Conservation (phyloP, 1,284 basidiomycete species). For the Cutaneotrichosporon sp. region DNA sequence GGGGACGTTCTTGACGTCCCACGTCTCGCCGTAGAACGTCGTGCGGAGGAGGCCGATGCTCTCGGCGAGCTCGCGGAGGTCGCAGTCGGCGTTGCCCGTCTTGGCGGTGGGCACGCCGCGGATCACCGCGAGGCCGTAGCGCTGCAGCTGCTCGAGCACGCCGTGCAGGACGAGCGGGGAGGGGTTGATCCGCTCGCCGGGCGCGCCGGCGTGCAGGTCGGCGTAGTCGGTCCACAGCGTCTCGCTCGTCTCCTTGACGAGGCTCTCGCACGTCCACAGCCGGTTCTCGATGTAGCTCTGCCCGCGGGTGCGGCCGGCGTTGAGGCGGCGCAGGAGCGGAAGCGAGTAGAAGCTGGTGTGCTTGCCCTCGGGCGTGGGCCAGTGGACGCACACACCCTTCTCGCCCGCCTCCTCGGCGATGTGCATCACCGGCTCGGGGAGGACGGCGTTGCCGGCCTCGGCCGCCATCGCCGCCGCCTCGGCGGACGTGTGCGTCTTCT, state of each 20-base stretch:
- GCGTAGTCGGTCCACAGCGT: conserved; percentile 15
- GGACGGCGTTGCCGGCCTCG: conserved; percentile 57
- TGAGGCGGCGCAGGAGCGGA: conserved; percentile 18
- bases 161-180: conserved; percentile 22
- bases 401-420: neutral
- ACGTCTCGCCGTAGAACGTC: conserved; percentile 89
- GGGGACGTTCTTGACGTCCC: conserved; percentile 79
- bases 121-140: conserved; percentile 60
- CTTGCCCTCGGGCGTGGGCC: conserved; percentile 9
- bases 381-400: conserved; percentile 15
- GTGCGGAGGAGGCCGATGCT: conserved; percentile 73
- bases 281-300: conserved; percentile 15
- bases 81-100: conserved; percentile 63
- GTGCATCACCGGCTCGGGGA: conserved; percentile 37
- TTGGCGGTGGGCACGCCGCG: conserved; percentile 62
- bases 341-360: conserved; percentile 22
- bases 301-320: conserved; percentile 11
- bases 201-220: conserved; percentile 15
- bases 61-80: conserved; percentile 65
- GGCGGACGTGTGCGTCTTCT: conserved; percentile 67
- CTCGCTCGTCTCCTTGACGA: conserved; percentile 3
- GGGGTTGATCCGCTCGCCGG: conserved; percentile 6
- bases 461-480: conserved; percentile 17
- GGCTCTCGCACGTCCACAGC: conserved; percentile 16
- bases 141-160: conserved; percentile 50